Evolutionary conservation across 192 early-diverging fungal genomes (phyloP), one percentile per base, ranked within the genome.

Genomic region (Entophlyctis luteolus): DNA sequence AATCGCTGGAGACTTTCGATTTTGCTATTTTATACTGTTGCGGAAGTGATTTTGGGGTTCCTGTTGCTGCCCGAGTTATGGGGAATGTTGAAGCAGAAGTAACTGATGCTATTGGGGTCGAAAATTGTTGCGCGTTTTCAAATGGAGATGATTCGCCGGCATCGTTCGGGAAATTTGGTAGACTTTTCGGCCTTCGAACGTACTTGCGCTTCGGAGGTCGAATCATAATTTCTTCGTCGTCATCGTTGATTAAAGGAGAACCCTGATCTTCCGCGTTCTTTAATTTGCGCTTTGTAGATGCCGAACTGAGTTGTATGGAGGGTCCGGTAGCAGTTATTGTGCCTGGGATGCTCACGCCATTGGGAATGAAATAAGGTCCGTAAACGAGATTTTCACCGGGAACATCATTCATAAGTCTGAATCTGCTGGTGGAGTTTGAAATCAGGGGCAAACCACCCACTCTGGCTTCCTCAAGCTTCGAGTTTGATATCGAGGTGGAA

Each of bases 311-410:
- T 45, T n/a, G n/a, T n/a, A 20, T 0, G 42, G 14, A 45, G 20
- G 20, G 14, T 45, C 20, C 14, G 14, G 14, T 45, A 45, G 20
- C 42, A 45, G 49, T 52, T 10, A 52, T 20, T 16, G 49, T 28
- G 5, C 22, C 49, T 16, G 49, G 49, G 5, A 52, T 20, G 5
- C 49, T 28, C 5, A 52, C 49, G 0, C 36, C 57, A 31, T 37
- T 27, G 4, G 60, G 46, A 16, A 63, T 63, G 36, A 63, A 63
- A 23, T 49, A 63, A 4, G 60, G 60, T 4, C 60, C 60, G 31
- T 63, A 63, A 18, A 63, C 29, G 18, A 63, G n/a, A 32, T 49
- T 22, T 5, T 49, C 60, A 22, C 47, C 46, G 4, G 42, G 60
- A 47, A 63, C 25, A 20, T 63, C 60, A 12, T 39, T 37, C 8